Evolutionary conservation across 1,139 yeast genomes (phyloP), one percentile per base, ranked within the genome.

Genomic region (Blastobotrys persicus): DNA sequence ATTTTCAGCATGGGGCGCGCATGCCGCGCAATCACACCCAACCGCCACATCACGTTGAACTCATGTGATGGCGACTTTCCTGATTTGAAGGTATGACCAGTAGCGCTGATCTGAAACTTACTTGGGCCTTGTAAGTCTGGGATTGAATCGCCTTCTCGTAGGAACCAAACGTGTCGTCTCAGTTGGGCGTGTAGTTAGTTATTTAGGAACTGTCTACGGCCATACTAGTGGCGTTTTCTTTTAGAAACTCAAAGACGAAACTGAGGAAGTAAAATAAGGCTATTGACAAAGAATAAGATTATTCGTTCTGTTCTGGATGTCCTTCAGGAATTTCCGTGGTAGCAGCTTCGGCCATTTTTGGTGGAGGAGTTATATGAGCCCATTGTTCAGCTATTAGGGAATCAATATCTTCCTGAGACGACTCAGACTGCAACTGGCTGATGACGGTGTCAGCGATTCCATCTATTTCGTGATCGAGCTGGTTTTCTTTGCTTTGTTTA

Each of bases 341-440:
- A n/a, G 7, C 12, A 23, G 19, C 43, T 7, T 45, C 26, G n/a
- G 17, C 28, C 41, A 50, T 13, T 16, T 41, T 32, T n/a, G 60
- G 60, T 2, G 59, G 57, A 2, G 54, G 55, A 1, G 60, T 56
- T 17, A 58, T 51, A 13, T 56, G 49, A 1, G 54, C 50, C 59
- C 60, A 58, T 35, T 58, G 59, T 2, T 23, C 48, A 19, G 44
- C 47, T 7, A 58, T 45, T 31, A 44, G 45, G 5, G 55, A 35
- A 19, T 48, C 46, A 7, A 45, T 28, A 16, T 32, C 48, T 14
- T 45, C 44, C n/a, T 49, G 45, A 23, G 5, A 9, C 5, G 28
- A 9, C 13, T 41, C 33, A 2, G 33, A 31, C 3, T 35, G 2
- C 6, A 40, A 43, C 31, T 46, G 48, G 6, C 4, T 28, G 13